phyloP scores from a whole-genome alignment of 345 rosid species.

The Litchi chinensis region DNA sequence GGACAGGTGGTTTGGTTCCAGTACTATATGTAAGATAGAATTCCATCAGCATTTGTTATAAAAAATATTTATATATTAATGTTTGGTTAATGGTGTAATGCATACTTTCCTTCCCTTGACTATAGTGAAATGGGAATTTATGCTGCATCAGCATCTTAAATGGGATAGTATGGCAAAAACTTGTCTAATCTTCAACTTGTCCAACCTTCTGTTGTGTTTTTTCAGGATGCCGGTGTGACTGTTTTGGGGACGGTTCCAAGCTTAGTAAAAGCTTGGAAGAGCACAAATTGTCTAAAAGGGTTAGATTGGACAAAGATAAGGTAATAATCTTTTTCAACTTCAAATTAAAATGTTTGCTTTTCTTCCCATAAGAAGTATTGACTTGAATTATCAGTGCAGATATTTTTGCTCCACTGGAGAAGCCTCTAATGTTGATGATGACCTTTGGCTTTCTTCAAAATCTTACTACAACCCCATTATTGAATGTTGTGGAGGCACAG shows the following conservation, averaged over 20 bases:
- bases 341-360: neutral
- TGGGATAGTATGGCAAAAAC: neutral
- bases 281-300: conserved; percentile 65
- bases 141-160: neutral
- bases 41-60: neutral
- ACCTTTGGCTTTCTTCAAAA: conserved; percentile 94
- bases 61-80: neutral
- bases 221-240: conserved; percentile 89
- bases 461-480: conserved; percentile 70
- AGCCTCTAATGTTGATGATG: conserved; percentile 84
- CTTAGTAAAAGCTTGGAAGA: conserved; percentile 86
- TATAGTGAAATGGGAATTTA: neutral
- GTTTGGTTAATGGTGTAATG: neutral
- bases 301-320: conserved; percentile 77
- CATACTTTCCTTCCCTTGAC: neutral
- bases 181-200: neutral
- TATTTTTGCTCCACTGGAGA: conserved; percentile 72
- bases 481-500: conserved; percentile 92
- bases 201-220: conserved; percentile 7
- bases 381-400: conserved; percentile 35
- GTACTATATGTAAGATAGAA: neutral
- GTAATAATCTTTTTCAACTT: conserved; percentile 32
- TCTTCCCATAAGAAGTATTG: conserved; percentile 12
- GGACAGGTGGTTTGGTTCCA: neutral
- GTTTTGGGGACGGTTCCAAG: conserved; percentile 90